Base-by-base conservation (phyloP, 371 early-diverging fungal genomes). In the Zancudomyces culisetae region DNA sequence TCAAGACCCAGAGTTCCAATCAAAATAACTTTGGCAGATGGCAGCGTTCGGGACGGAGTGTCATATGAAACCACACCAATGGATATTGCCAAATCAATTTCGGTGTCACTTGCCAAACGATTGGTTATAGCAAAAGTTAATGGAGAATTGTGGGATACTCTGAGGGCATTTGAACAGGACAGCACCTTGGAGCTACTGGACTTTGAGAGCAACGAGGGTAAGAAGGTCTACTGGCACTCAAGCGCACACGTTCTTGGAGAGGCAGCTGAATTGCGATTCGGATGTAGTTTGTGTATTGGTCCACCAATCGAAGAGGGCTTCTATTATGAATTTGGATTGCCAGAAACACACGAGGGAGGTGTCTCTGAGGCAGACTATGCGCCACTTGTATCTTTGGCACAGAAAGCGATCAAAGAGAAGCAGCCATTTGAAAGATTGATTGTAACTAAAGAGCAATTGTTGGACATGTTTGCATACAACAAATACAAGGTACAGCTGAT, bases 191-290 rank as follows among this genome's bases (percentile, higher is more conserved):
- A 96, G 68, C 76, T 99, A 39, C 70, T 98, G 26, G 95, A 90
- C 57, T 99, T 99, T 77, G 96, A 96, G 41, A 66, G 85, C 49
- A 79, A 82, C 23, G 97, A 96, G 56, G 98, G 87, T 65, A 84
- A 87, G 69, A 74, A 76, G 62, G 98, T 99, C 15, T 99, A 95
- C 70, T 99, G 99, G 99, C 99, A 99, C 68, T 95, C 96, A n/a
- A 90, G 91, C 60, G 99, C 99, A 1, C 99, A 99, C 71, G 82
- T 99, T 63, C 72, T 99, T 47, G 99, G 99, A 53, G 95, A 96
- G 66, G 97, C 98, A 26, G 90, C 92, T 61, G 94, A 91, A 69
- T 79, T 79, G 60, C 90, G 94, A 73, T 95, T 85, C 62, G 94
- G 90, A 51, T 87, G 90, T 71, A 85, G 91, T 58, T 80, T 99